Conservation (phyloP, 1,139 yeast genomes). For the Meyerozyma guilliermondii region DNA sequence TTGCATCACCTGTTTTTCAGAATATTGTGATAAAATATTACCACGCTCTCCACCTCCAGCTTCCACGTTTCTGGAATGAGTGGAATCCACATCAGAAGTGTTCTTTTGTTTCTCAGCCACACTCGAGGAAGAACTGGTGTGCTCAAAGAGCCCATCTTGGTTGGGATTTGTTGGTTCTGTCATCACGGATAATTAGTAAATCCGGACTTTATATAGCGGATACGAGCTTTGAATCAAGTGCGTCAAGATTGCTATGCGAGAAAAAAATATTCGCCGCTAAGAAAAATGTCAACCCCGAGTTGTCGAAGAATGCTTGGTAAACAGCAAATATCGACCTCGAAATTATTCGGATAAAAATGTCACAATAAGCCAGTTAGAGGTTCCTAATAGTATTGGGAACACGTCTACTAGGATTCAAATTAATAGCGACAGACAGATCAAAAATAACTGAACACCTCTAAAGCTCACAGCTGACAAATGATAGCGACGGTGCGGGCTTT, state of each 20-base stretch:
- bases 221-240: neutral
- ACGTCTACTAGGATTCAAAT: too few species aligned
- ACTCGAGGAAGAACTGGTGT: slow-evolving; percentile 17
- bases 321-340: too few species aligned
- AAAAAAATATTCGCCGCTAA: neutral
- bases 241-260: neutral
- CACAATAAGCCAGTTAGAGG: too few species aligned
- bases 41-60: slow-evolving; percentile 28
- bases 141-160: slow-evolving; percentile 18
- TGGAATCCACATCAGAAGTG: slow-evolving; percentile 21
- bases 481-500: neutral
- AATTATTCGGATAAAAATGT: too few species aligned
- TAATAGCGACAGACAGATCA: too few species aligned
- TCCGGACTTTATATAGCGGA: too few species aligned
- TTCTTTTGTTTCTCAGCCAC: slow-evolving; percentile 14
- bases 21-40: slow-evolving; percentile 59
- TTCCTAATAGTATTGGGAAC: too few species aligned
- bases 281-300: too few species aligned
- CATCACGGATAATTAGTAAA: neutral
- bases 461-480: neutral
- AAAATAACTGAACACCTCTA: too few species aligned
- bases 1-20: slow-evolving; percentile 59
- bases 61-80: slow-evolving; percentile 18
- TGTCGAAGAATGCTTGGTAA: too few species aligned
- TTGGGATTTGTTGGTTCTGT: neutral